phyloP scores from a whole-genome alignment of 208 protist genomes.

The Trypanosoma avium region DNA sequence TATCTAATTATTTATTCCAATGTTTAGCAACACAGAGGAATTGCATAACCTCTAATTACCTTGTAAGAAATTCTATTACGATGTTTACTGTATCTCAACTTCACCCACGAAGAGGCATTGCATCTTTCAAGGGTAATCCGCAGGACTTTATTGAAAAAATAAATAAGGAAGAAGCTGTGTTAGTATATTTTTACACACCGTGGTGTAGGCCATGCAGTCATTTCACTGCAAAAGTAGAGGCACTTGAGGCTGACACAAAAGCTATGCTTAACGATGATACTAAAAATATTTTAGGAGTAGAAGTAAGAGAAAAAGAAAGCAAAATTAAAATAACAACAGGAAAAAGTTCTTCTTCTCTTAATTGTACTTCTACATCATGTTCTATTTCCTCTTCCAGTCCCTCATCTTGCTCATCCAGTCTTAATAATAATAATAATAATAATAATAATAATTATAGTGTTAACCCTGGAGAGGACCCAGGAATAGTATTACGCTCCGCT shows the following conservation, averaged over 20 bases:
- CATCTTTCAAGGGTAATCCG: constrained; percentile 47
- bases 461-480: background rate
- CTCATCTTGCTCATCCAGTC: background rate
- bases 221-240: constrained; percentile 49
- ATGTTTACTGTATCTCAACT: constrained; percentile 9
- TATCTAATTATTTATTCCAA: too few relatives aligned
- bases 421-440: too few relatives aligned
- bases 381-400: background rate
- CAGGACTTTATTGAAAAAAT: constrained; percentile 48
- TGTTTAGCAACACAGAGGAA: too few relatives aligned
- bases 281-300: too few relatives aligned
- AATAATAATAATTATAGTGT: too few relatives aligned
- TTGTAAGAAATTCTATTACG: constrained; percentile 3
- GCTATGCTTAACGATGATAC: background rate
- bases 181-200: constrained; percentile 84
- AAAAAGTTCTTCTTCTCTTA: background rate
- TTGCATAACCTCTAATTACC: too few relatives aligned
- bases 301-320: background rate
- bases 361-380: constrained; percentile 21
- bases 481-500: constrained; percentile 27
- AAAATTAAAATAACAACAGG: background rate
- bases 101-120: constrained; percentile 29
- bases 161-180: constrained; percentile 23
- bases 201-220: constrained; percentile 62
- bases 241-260: background rate